Evolutionary conservation across 2,329 filamentous ascomycete genomes (phyloP).

Genomic region (Fusarium burgessii): DNA sequence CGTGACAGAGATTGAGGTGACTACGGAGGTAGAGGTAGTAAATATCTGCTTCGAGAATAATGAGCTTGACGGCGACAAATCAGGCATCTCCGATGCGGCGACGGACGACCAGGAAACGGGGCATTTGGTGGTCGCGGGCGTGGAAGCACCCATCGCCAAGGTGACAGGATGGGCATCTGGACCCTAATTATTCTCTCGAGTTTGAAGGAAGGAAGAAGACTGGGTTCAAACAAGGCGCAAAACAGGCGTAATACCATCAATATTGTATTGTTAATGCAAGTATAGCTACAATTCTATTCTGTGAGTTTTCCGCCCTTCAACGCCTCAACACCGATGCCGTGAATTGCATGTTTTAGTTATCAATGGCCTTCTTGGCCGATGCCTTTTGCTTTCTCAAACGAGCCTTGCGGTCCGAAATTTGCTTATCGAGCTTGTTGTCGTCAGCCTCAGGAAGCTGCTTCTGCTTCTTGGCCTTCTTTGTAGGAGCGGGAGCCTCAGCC

Average conservation of each 20-base stretch:
- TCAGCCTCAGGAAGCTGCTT: slow-evolving; percentile 58
- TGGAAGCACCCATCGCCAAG: too few relatives aligned
- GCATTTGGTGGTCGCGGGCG: too few relatives aligned
- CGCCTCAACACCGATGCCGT: slow-evolving; percentile 52
- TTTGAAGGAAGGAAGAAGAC: neutral
- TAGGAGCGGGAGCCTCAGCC: slow-evolving; percentile 56
- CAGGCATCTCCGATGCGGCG: too few relatives aligned
- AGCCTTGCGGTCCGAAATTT: slow-evolving; percentile 70
- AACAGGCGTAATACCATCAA: slow-evolving; percentile 36
- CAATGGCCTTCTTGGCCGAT: slow-evolving; percentile 64
- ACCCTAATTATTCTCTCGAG: too few relatives aligned
- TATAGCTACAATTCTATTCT: slow-evolving; percentile 40
- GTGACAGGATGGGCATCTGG: neutral
- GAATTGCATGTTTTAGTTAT: slow-evolving; percentile 52
- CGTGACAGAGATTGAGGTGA: too few relatives aligned
- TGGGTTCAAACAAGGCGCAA: neutral
- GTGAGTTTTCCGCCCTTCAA: slow-evolving; percentile 44
- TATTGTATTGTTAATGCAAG: slow-evolving; percentile 39
- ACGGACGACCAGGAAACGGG: too few relatives aligned
- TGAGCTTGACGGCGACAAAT: neutral
- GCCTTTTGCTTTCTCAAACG: slow-evolving; percentile 71
- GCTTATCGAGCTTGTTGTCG: slow-evolving; percentile 66
- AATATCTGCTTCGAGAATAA: neutral
- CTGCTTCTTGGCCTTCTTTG: slow-evolving; percentile 54
- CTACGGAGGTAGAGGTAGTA: neutral